Base-by-base conservation (phyloP, 495 filamentous ascomycete species). In the Penicillium egyptiacum region DNA sequence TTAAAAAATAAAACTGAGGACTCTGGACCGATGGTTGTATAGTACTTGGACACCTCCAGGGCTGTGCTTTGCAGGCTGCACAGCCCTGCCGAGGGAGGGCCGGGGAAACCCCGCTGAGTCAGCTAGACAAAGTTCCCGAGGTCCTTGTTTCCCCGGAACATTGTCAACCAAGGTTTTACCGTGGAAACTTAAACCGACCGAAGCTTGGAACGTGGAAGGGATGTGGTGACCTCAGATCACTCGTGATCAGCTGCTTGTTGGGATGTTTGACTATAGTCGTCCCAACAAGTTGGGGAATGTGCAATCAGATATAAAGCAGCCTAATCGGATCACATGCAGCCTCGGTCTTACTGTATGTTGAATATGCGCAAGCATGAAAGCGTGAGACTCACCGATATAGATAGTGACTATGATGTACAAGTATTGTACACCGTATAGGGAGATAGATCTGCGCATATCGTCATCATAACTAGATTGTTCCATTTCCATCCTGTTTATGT, bases 261-360 rank as follows among this genome's bases (percentile, higher is more conserved):
- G 55, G 55, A 40, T 19, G n/a, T 12, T 1, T 46, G 17, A 35
- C 5, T 57, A 35, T 14, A 14, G 16, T 20, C 5, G 9, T 42
- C 63, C 63, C 65, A 68, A 68, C 60, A 66, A 17, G 51, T 65
- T 40, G 43, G 44, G 25, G n/a, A 55, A 55, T 46, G 17, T 55
- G 41, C 16, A 37, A 35, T 46, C 22, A 14, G 25, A 37, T 45
- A 41, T 25, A 17, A 41, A 33, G 37, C 45, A 48, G 53, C 16
- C 16, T 7, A 9, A 33, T 17, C 42, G 6, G 16, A 51, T 69
- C 66, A 69, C 66, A 69, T 69, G 66, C 61, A 42, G 63, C 66
- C 66, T 62, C 63, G 66, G 66, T 52, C 37, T 17, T 22, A 14
- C 7, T 22, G 23, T 14, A 54, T 33, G 30, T 33, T 33, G 11